Percentiles rank a stretch among this genome's conserved stretches.
Evolutionary conservation across 2,329 filamentous ascomycete genomes (phyloP).

Genomic region (Trematosphaeria pertusa): DNA sequence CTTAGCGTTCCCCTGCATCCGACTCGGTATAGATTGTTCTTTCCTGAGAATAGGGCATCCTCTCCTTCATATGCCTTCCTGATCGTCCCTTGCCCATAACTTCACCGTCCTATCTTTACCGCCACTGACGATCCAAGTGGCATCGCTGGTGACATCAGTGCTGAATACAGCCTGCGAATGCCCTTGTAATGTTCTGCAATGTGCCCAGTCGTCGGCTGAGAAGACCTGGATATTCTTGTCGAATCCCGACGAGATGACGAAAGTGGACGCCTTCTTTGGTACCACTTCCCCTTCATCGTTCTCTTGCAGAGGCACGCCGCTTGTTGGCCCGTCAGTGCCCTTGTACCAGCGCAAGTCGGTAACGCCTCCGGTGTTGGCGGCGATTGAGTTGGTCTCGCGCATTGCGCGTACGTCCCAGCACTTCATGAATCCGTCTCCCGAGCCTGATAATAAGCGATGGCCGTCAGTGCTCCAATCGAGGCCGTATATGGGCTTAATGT

Average conservation of each 20-base stretch:
- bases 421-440: conserved; percentile 93
- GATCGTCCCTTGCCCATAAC: conserved; percentile 83
- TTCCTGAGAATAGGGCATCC: too few relatives aligned
- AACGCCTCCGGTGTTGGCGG: conserved; percentile 89
- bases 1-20: too few relatives aligned
- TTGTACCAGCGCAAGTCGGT: conserved; percentile 95
- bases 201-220: conserved; percentile 93
- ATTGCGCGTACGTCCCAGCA: conserved; percentile 98
- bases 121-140: conserved; percentile 91
- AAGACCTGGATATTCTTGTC: conserved; percentile 96
- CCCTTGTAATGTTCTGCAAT: conserved; percentile 85
- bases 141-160: conserved; percentile 85
- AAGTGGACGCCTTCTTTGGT: conserved; percentile 88
- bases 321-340: conserved; percentile 76
- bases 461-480: conserved; percentile 93
- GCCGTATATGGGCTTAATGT: conserved; percentile 92
- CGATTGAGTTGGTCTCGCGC: conserved; percentile 80
- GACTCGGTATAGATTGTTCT: too few relatives aligned
- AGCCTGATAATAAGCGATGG: conserved; percentile 89
- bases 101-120: conserved; percentile 96
- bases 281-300: conserved; percentile 68
- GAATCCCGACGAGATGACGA: conserved; percentile 89
- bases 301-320: conserved; percentile 65
- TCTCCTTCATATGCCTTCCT: conserved; percentile 39
- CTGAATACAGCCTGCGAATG: conserved; percentile 93